Evolutionary conservation across 768 basidiomycete species (phyloP), one percentile per base, ranked within the genome.

Genomic region (Lentinula sp.): DNA sequence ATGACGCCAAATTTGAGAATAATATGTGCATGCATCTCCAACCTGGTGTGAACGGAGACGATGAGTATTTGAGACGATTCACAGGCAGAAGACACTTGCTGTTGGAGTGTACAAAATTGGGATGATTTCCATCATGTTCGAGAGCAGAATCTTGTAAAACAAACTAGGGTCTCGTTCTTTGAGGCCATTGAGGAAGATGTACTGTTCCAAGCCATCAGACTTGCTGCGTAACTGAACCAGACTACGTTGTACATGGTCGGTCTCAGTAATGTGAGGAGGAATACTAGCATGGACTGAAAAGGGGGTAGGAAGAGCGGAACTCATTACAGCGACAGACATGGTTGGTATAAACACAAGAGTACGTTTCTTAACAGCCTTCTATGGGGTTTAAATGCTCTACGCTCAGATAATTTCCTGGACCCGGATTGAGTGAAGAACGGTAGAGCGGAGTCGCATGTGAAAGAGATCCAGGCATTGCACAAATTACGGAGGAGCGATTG

Each of bases 51-150:
- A n/a, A 34, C n/a, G 18, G 28, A 56, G 16, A 48, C 23, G 2
- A n/a, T 23, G 42, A 57, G 11, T 31, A 40, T 18, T 39, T 32
- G 4, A 7, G 21, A 7, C 8, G 16, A 3, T 16, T 15, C 23
- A 39, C 10, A n/a, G 23, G n/a, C 8, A 28, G 35, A 31, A 13
- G 18, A 42, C 13, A 39, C 69, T 65, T 51, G 88, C 88, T 61
- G 87, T 89, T 4, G 89, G 89, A 5, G 89, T 91, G 71, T 91
- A 91, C 28, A 91, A 72, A 62, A 91, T 81, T 13, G 89, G 89
- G 21, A 85, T 76, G 43, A 88, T 75, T 71, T 86, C 87, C 68
- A 80, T 73, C 79, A 89, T 80, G 69, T 88, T 84, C 62, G 74
- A 78, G 40, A 85, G 74, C 11, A 88, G 65, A 35, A 89, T 76